A percentile compares a stretch with the other conserved stretches of the same genome.
These are phyloP conservation scores for Ormosia semicastrata DNA, from an alignment of 306 rosid genomes.

Conservation along the genomic window DNA sequence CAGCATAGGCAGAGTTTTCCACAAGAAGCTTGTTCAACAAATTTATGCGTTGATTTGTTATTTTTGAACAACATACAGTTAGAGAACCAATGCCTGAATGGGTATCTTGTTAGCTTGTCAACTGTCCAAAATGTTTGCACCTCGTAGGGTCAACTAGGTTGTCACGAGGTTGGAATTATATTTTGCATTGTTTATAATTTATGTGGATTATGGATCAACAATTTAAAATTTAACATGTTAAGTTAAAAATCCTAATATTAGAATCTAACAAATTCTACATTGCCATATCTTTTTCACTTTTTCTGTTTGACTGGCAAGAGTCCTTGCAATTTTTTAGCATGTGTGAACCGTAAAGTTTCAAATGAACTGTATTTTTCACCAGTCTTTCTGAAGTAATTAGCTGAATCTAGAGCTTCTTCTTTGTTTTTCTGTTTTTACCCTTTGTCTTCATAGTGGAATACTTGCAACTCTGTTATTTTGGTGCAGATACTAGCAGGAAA, in stretches of 20 bases:
- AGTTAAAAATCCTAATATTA: too few relatives aligned
- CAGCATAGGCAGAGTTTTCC: too few relatives aligned
- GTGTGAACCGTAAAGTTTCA: background rate
- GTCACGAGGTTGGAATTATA: background rate
- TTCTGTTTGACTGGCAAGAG: background rate
- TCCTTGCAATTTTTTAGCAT: background rate
- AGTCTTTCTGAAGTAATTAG: background rate
- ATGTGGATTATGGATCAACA: background rate
- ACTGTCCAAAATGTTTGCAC: background rate
- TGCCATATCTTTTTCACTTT: background rate
- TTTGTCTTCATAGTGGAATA: background rate
- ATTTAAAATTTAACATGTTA: too few relatives aligned
- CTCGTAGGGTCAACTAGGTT: background rate
- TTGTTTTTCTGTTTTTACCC: background rate
- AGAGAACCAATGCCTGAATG: background rate
- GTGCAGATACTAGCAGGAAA: conserved; percentile 92
- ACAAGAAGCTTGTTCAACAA: background rate
- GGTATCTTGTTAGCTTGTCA: background rate
- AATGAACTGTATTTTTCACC: background rate
- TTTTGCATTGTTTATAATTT: background rate
- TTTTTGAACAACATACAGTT: background rate
- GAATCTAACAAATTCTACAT: background rate
- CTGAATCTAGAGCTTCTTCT: background rate
- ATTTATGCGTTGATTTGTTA: background rate
- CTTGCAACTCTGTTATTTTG: conserved; percentile 22